Evolutionary conservation across 371 early-diverging fungal species (phyloP).

Genomic region (Cokeromyces recurvatus): DNA sequence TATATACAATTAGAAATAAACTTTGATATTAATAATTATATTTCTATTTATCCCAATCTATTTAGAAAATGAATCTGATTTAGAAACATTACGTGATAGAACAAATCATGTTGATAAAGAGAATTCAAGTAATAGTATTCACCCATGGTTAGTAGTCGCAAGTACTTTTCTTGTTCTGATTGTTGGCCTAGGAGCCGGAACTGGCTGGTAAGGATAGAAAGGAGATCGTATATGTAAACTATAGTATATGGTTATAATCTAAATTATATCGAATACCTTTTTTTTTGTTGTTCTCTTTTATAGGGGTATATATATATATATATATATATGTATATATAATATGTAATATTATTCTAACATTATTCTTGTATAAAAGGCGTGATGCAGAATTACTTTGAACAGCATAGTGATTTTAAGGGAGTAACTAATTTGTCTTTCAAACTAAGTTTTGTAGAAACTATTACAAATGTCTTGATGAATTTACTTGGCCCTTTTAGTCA

Average conservation of each 20-base stretch:
- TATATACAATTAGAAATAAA: no score
- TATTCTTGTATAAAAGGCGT: constrained; percentile 6
- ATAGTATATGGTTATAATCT: no score
- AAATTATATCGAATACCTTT: no score
- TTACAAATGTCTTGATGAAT: constrained; percentile 26
- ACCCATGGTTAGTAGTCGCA: constrained; percentile 57
- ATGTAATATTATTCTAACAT: constrained; percentile 1
- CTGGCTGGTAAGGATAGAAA: constrained; percentile 33
- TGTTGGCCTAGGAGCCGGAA: constrained; percentile 43
- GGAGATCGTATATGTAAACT: no score
- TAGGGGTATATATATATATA: no score
- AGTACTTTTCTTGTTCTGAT: constrained; percentile 53
- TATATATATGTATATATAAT: no score
- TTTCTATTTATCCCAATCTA: no score
- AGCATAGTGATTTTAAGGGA: constrained; percentile 1
- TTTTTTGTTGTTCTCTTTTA: no score
- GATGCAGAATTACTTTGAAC: constrained; percentile 25
- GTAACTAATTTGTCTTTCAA: constrained; percentile 7
- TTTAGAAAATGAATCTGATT: no score
- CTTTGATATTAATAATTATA: no score
- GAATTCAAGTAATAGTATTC: not conserved
- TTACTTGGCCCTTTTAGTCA: constrained; percentile 25
- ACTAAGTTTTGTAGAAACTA: constrained; percentile 31
- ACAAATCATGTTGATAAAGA: no score
- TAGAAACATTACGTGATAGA: no score